Percentiles rank a stretch among this genome's conserved stretches.
Conservation (phyloP, 2,329 filamentous ascomycete genomes). For the Clonostachys rhizophaga region DNA sequence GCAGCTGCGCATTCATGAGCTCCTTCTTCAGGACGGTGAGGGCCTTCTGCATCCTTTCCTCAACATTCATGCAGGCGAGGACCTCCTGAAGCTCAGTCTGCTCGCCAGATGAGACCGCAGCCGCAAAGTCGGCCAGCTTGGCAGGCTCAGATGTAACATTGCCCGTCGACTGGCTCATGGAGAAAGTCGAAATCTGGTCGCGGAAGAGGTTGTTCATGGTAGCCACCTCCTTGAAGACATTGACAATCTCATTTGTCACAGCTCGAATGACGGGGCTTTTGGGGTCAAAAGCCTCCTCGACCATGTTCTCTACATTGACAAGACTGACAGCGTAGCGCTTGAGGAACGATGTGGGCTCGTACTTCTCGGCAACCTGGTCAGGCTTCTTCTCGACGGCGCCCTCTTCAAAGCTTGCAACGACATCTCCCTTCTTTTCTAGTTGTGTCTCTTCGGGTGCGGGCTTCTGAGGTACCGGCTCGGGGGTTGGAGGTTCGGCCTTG, state of each 20-base stretch:
- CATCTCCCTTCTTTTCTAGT: constrained; percentile 78
- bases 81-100: constrained; percentile 90
- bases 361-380: constrained; percentile 48
- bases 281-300: constrained; percentile 83
- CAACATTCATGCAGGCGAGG: constrained; percentile 81
- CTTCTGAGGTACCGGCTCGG: constrained; percentile 57
- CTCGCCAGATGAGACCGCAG: constrained; percentile 92
- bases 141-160: constrained; percentile 94
- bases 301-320: constrained; percentile 90
- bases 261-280: constrained; percentile 87
- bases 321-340: constrained; percentile 89
- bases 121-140: constrained; percentile 94
- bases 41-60: constrained; percentile 88
- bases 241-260: constrained; percentile 95
- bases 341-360: constrained; percentile 87
- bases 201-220: constrained; percentile 91
- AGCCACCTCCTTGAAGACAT: constrained; percentile 97
- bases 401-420: constrained; percentile 97
- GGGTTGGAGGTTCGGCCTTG: constrained; percentile 41
- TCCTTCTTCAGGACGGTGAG: constrained; percentile 94
- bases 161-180: constrained; percentile 88
- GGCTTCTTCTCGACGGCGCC: constrained; percentile 56
- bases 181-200: constrained; percentile 96
- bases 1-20: constrained; percentile 94
- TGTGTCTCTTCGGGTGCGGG: constrained; percentile 43